A percentile compares a stretch with the other conserved stretches of the same genome.
Evolutionary conservation across 768 basidiomycete species (phyloP).

Genomic region (Chalciporus pseudorubinellus): DNA sequence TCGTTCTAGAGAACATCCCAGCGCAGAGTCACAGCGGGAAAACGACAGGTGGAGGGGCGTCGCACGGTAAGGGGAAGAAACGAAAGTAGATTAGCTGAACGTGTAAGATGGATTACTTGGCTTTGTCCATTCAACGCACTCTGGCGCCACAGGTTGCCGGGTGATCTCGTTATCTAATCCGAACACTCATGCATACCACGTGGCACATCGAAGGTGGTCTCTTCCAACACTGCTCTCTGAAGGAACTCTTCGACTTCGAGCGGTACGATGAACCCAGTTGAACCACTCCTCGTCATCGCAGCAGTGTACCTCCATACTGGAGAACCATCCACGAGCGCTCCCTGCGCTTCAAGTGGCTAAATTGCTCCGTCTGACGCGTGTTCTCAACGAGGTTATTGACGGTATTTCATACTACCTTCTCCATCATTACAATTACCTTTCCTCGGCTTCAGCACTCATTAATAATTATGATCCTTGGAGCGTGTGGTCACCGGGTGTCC

Average conservation of each 20-base stretch:
- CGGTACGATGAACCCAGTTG: not conserved
- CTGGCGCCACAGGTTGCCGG: conserved; percentile 14
- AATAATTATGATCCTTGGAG: conserved; percentile 13
- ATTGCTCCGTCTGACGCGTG: conserved; percentile 23
- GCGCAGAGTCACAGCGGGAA: conserved; percentile 33
- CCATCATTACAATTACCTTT: conserved; percentile 21
- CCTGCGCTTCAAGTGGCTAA: conserved; percentile 14
- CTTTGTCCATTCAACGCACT: conserved; percentile 12
- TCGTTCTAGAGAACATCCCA: conserved; percentile 28
- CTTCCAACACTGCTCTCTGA: not conserved
- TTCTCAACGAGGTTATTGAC: conserved; percentile 28
- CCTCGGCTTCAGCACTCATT: conserved; percentile 23
- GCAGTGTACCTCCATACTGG: not conserved
- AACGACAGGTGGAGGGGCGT: conserved; percentile 33
- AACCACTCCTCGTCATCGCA: conserved; percentile 1
- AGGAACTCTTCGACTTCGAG: not conserved
- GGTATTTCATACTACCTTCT: conserved; percentile 17
- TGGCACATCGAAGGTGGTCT: conserved; percentile 2
- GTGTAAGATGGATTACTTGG: conserved; percentile 19
- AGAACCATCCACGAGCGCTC: conserved; percentile 2
- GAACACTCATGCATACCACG: conserved; percentile 12
- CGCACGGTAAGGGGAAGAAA: conserved; percentile 60
- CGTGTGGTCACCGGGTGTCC: conserved; percentile 18
- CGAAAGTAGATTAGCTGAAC: conserved; percentile 50
- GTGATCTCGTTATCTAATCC: conserved; percentile 31